A percentile compares a stretch with the other conserved stretches of the same genome.
phyloP scores from a whole-genome alignment of 768 basidiomycete genomes.

The Zangia roseola region DNA sequence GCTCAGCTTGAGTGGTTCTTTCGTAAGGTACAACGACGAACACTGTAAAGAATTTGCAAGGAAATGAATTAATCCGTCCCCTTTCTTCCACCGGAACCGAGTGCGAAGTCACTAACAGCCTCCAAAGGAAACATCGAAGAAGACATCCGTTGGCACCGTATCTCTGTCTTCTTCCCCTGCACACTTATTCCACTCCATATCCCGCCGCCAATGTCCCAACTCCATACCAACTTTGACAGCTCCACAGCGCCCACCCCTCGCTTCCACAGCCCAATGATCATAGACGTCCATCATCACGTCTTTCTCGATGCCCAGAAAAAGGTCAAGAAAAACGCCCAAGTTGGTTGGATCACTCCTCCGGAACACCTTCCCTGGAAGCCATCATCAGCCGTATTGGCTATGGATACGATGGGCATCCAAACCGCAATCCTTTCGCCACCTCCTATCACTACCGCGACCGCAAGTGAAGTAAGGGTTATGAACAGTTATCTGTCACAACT shows the following conservation, averaged over 20 bases:
- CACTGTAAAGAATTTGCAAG: slow-evolving; percentile 58
- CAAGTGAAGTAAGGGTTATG: slow-evolving; percentile 39
- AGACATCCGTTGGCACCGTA: neutral
- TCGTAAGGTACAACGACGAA: slow-evolving; percentile 78
- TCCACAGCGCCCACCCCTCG: neutral
- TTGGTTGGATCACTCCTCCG: slow-evolving; percentile 63
- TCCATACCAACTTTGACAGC: neutral
- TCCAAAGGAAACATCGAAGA: slow-evolving; percentile 15
- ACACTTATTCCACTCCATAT: slow-evolving; percentile 1
- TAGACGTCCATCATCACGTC: slow-evolving; percentile 81
- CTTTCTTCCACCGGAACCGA: slow-evolving; percentile 15
- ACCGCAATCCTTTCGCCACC: slow-evolving; percentile 68
- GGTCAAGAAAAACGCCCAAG: slow-evolving; percentile 37
- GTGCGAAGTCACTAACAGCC: slow-evolving; percentile 12
- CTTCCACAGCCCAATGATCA: slow-evolving; percentile 10
- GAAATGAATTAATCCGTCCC: slow-evolving; percentile 15
- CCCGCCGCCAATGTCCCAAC: slow-evolving; percentile 11
- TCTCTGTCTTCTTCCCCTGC: neutral
- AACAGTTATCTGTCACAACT: slow-evolving; percentile 50
- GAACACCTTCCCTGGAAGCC: slow-evolving; percentile 69
- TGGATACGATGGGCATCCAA: slow-evolving; percentile 59
- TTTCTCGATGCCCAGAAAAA: slow-evolving; percentile 58
- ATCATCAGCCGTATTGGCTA: slow-evolving; percentile 54
- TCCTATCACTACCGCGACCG: slow-evolving; percentile 47
- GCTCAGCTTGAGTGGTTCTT: slow-evolving; percentile 65